Percentiles rank a stretch among this genome's conserved stretches.
Conservation (phyloP, 257 asterid genomes). For the Cordia subcordata region DNA sequence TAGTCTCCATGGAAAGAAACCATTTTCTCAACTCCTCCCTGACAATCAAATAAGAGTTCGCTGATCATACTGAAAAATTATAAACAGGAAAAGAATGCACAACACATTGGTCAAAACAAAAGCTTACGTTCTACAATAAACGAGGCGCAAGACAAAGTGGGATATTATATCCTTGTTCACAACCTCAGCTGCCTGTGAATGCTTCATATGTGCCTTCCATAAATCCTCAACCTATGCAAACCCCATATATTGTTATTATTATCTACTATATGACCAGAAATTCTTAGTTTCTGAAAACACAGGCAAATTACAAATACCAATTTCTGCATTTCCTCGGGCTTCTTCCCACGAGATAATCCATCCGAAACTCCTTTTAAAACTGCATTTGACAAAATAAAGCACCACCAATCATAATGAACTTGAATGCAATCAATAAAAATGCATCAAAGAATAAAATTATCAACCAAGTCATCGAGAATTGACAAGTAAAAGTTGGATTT, state of each 20-base stretch:
- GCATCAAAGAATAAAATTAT: neutral
- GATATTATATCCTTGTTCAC: constrained; percentile 80
- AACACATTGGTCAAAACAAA: neutral
- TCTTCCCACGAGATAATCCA: constrained; percentile 81
- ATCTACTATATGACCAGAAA: neutral
- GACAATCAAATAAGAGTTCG: constrained; percentile 1
- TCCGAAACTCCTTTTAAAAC: constrained; percentile 89
- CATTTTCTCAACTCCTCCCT: constrained; percentile 91
- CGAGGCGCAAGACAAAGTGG: constrained; percentile 91
- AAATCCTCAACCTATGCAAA: constrained; percentile 42
- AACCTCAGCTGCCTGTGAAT: constrained; percentile 53
- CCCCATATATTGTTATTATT: neutral
- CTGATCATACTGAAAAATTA: constrained; percentile 4
- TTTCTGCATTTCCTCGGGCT: constrained; percentile 66
- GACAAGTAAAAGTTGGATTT: neutral
- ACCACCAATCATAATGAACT: neutral
- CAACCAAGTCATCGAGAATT: neutral
- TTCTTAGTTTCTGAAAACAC: neutral
- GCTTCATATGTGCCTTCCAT: constrained; percentile 68
- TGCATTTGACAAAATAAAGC: constrained; percentile 28
- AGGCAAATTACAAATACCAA: constrained; percentile 36
- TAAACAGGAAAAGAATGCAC: constrained; percentile 1
- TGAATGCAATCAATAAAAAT: neutral
- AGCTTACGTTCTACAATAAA: constrained; percentile 87
- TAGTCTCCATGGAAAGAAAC: constrained; percentile 91